phyloP scores from a whole-genome alignment of 1,139 yeast genomes.

The Yamadazyma membranifaciens region DNA sequence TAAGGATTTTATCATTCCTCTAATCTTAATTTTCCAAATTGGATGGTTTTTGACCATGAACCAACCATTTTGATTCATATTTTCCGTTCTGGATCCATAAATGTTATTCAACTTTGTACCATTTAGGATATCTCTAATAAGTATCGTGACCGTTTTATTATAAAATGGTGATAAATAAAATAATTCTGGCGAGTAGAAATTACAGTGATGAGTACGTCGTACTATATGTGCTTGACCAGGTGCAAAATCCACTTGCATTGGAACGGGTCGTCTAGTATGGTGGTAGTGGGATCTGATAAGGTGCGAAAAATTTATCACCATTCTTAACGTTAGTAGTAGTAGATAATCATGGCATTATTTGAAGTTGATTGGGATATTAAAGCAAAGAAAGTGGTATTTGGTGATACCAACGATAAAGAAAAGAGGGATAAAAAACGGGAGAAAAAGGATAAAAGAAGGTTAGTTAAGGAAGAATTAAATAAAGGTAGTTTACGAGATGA shows the following conservation, averaged over 20 bases:
- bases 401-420: slow-evolving; percentile 22
- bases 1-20: slow-evolving; percentile 15
- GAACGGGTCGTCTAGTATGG: too few species aligned
- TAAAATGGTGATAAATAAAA: slow-evolving; percentile 16
- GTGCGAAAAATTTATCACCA: too few species aligned
- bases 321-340: not conserved
- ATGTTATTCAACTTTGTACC: slow-evolving; percentile 9
- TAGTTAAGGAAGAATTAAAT: slow-evolving; percentile 7
- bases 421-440: slow-evolving; percentile 8
- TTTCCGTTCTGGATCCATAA: slow-evolving; percentile 15
- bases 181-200: slow-evolving; percentile 18
- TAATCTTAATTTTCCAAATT: slow-evolving; percentile 10
- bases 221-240: slow-evolving; percentile 18
- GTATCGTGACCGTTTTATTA: slow-evolving; percentile 10
- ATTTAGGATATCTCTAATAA: slow-evolving; percentile 16
- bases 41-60: slow-evolving; percentile 19
- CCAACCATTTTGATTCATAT: slow-evolving; percentile 6
- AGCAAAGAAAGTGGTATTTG: slow-evolving; percentile 48
- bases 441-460: slow-evolving; percentile 3
- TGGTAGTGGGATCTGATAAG: too few species aligned
- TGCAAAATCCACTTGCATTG: slow-evolving; percentile 15
- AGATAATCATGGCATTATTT: slow-evolving; percentile 59
- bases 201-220: slow-evolving; percentile 11
- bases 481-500: not conserved
- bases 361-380: slow-evolving; percentile 82